phyloP scores from a whole-genome alignment of 177 flowering plant species.

The Tripterygium wilfordii region DNA sequence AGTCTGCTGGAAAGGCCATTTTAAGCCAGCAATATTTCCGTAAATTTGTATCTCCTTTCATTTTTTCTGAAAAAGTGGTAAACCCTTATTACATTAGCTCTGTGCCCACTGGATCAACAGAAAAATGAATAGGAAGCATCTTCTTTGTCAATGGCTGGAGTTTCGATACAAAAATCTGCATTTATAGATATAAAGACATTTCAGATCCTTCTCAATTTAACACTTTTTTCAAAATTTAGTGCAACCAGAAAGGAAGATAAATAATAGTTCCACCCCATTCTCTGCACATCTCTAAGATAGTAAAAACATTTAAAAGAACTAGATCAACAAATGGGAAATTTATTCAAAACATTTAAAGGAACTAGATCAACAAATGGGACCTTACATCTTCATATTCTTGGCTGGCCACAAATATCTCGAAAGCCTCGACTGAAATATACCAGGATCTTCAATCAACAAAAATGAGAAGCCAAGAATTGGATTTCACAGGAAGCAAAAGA shows the following conservation, averaged over 20 bases:
- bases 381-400: constrained; percentile 68
- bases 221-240: too few relatives aligned
- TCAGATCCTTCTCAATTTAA: background rate
- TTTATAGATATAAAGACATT: constrained; percentile 4
- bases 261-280: too few relatives aligned
- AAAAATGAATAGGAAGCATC: constrained; percentile 43
- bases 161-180: constrained; percentile 70
- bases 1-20: too few relatives aligned
- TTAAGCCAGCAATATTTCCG: too few relatives aligned
- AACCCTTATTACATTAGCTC: constrained; percentile 66
- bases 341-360: constrained; percentile 10
- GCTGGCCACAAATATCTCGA: constrained; percentile 50
- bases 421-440: constrained; percentile 57
- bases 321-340: too few relatives aligned
- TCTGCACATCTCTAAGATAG: too few relatives aligned
- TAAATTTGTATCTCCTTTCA: too few relatives aligned
- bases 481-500: constrained; percentile 8
- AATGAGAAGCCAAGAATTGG: background rate
- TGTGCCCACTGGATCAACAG: constrained; percentile 74
- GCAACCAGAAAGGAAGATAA: too few relatives aligned
- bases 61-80: too few relatives aligned
- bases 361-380: background rate
- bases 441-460: constrained; percentile 6
- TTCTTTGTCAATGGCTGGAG: constrained; percentile 44
- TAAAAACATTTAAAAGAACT: too few relatives aligned